These are phyloP conservation scores for Histomonas meleagridis DNA, from an alignment of 208 protist genomes.

Conservation along the genomic window DNA sequence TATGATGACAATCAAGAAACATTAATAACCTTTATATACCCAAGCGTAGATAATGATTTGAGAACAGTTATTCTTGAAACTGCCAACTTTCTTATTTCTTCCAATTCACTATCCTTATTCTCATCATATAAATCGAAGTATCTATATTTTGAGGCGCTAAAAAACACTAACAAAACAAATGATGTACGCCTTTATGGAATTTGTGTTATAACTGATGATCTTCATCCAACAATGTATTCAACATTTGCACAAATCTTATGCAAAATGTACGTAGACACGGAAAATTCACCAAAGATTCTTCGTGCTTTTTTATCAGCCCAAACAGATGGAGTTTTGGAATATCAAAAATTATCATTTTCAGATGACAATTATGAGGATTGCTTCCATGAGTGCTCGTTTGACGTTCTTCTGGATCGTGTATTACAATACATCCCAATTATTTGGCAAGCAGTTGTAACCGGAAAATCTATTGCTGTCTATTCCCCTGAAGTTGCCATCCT, in stretches of 20 bases:
- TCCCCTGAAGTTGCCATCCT: background rate
- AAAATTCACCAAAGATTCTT: background rate
- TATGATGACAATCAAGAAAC: constrained; percentile 21
- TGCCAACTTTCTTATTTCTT: background rate
- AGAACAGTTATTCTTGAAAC: background rate
- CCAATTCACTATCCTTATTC: background rate
- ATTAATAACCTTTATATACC: constrained; percentile 1
- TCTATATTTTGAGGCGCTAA: background rate
- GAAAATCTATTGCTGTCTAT: constrained; percentile 6
- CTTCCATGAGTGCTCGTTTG: background rate
- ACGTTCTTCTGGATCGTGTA: background rate
- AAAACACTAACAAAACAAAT: background rate
- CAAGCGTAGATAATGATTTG: background rate
- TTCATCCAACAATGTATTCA: background rate
- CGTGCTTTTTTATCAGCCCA: background rate
- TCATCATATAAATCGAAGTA: background rate
- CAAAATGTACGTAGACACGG: background rate
- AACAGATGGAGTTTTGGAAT: background rate
- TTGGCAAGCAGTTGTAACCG: constrained; percentile 28
- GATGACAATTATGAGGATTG: background rate
- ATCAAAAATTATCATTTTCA: background rate
- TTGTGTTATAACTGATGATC: background rate
- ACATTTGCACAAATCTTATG: background rate
- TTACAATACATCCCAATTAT: background rate
- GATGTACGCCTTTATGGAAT: background rate